Percentiles rank a stretch among this genome's conserved stretches.
Conservation (phyloP, 768 basidiomycete species). For the Russula brevipes region DNA sequence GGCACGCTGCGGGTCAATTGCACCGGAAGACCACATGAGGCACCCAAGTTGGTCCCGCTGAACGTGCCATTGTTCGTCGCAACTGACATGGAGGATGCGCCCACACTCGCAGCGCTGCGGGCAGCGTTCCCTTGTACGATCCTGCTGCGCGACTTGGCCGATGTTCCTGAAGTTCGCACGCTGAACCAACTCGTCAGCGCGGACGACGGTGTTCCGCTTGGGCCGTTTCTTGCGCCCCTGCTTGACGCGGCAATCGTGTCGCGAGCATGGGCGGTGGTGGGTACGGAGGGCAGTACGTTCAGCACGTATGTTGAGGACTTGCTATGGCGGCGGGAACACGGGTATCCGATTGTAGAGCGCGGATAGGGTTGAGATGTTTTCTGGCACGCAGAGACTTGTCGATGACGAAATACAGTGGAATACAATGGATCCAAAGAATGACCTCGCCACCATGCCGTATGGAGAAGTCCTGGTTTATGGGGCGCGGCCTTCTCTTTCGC, state of each 20-base stretch:
- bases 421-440: too few species aligned
- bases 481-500: too few species aligned
- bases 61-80: constrained; percentile 63
- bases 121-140: constrained; percentile 61
- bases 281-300: constrained; percentile 73
- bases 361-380: constrained; percentile 28
- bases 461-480: too few species aligned
- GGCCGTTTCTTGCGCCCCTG: constrained; percentile 50
- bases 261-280: constrained; percentile 52
- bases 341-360: constrained; percentile 45
- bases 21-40: constrained; percentile 36
- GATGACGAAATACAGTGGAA: not conserved
- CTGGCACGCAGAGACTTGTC: too few species aligned
- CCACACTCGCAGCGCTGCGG: constrained; percentile 40
- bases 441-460: too few species aligned
- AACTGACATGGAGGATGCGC: constrained; percentile 48
- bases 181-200: constrained; percentile 31
- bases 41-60: constrained; percentile 34
- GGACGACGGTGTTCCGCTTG: constrained; percentile 47
- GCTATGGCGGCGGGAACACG: constrained; percentile 58
- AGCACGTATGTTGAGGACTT: constrained; percentile 64
- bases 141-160: constrained; percentile 42
- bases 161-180: constrained; percentile 9
- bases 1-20: constrained; percentile 33
- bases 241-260: constrained; percentile 68